Conservation (phyloP, 2,329 filamentous ascomycete genomes). For the Scytalidium lignicola region DNA sequence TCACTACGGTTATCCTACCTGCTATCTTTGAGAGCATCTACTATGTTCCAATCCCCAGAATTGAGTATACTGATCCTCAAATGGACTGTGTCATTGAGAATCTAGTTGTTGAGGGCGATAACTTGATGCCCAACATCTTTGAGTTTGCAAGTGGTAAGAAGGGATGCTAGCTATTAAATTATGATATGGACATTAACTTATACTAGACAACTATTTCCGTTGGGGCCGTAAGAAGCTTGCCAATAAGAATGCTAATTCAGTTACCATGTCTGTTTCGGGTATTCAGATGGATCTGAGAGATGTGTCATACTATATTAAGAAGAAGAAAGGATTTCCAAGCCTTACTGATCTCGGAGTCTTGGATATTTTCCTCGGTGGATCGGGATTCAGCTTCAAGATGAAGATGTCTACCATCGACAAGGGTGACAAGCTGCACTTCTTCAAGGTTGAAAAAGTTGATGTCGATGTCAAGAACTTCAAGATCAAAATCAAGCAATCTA, state of each 20-base stretch:
- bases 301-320: constrained; percentile 91
- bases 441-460: constrained; percentile 88
- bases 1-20: constrained; percentile 82
- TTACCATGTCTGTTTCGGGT: constrained; percentile 81
- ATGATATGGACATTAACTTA: constrained; percentile 2
- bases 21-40: constrained; percentile 75
- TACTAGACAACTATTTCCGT: constrained; percentile 78
- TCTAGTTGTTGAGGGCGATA: constrained; percentile 90
- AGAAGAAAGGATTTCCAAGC: constrained; percentile 87
- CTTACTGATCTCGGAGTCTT: constrained; percentile 83
- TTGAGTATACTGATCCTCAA: constrained; percentile 82
- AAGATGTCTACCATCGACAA: constrained; percentile 77
- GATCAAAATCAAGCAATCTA: constrained; percentile 90
- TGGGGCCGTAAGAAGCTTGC: constrained; percentile 86
- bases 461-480: constrained; percentile 77
- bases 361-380: constrained; percentile 81
- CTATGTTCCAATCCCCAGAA: constrained; percentile 89
- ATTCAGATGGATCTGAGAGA: constrained; percentile 89
- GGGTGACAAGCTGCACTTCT: constrained; percentile 73
- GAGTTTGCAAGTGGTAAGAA: constrained; percentile 66
- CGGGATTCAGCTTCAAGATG: constrained; percentile 88
- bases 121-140: constrained; percentile 87
- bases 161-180: neutral
- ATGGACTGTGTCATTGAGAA: constrained; percentile 92
- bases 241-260: constrained; percentile 72